phyloP scores from a whole-genome alignment of 768 basidiomycete species.

The Leucogyrophana mollusca region DNA sequence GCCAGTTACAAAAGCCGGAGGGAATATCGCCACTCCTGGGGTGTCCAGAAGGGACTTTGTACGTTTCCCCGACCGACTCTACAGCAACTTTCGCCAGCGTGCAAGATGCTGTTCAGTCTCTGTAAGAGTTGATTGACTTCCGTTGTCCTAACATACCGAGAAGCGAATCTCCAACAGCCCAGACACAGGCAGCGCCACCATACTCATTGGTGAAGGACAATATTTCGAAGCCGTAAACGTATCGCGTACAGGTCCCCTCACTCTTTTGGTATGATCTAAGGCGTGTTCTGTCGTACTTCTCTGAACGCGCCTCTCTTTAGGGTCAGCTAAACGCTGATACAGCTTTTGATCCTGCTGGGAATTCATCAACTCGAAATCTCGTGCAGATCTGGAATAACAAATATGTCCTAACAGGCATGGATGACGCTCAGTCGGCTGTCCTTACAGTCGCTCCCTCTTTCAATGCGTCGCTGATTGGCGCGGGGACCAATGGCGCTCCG shows the following conservation, averaged over 20 bases:
- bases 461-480: conserved; percentile 57
- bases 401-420: conserved; percentile 46
- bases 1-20: conserved; percentile 47
- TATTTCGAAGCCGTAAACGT: conserved; percentile 33
- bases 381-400: conserved; percentile 52
- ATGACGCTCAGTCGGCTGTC: conserved; percentile 58
- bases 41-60: conserved; percentile 43
- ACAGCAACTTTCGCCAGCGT: conserved; percentile 20
- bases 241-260: conserved; percentile 27
- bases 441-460: conserved; percentile 56
- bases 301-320: conserved; percentile 15
- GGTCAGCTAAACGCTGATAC: conserved; percentile 41
- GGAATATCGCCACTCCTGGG: conserved; percentile 41
- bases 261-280: conserved; percentile 21
- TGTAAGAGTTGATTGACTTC: conserved; percentile 34
- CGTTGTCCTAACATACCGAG: background rate
- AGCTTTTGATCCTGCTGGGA: conserved; percentile 37
- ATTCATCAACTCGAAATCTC: conserved; percentile 40
- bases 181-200: conserved; percentile 23
- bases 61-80: conserved; percentile 30
- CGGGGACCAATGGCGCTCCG: conserved; percentile 59
- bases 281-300: background rate
- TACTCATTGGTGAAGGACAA: conserved; percentile 29
- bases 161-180: conserved; percentile 29
- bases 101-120: conserved; percentile 24